A percentile compares a stretch with the other conserved stretches of the same genome.
Evolutionary conservation across 306 rosid species (phyloP).

Genomic region (Rubus idaeus): DNA sequence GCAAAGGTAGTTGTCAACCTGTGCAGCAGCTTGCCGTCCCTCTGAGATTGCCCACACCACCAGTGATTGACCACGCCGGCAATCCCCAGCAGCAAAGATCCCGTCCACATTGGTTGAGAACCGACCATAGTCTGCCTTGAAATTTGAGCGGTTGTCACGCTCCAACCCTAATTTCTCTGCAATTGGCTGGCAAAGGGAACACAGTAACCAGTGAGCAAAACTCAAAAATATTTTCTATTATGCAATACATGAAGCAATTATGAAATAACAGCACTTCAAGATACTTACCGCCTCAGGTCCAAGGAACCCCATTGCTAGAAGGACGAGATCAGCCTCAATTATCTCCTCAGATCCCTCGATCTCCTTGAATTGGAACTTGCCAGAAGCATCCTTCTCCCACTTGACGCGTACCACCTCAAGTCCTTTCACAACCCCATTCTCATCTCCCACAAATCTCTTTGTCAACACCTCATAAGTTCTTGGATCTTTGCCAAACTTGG

Average conservation of each 20-base stretch:
- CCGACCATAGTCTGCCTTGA: slow-evolving; percentile 85
- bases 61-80: slow-evolving; percentile 90
- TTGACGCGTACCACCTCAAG: slow-evolving; percentile 71
- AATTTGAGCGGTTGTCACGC: slow-evolving; percentile 72
- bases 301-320: slow-evolving; percentile 98
- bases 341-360: slow-evolving; percentile 90
- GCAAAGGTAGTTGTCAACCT: slow-evolving; percentile 62
- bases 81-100: slow-evolving; percentile 87
- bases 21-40: slow-evolving; percentile 86
- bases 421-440: slow-evolving; percentile 75
- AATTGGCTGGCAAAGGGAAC: slow-evolving; percentile 47
- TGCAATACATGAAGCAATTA: background rate
- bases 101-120: slow-evolving; percentile 80
- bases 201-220: slow-evolving; percentile 11
- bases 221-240: background rate
- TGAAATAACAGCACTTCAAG: background rate
- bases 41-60: slow-evolving; percentile 97
- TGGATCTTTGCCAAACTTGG: slow-evolving; percentile 93
- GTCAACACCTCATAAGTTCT: slow-evolving; percentile 90
- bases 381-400: slow-evolving; percentile 91
- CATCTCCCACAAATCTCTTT: slow-evolving; percentile 89
- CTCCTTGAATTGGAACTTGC: slow-evolving; percentile 82
- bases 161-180: slow-evolving; percentile 83
- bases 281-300: slow-evolving; percentile 92
- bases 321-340: slow-evolving; percentile 77